These are phyloP conservation scores for Eutrema yunnanense DNA, from an alignment of 345 rosid species.

Conservation along the genomic window DNA sequence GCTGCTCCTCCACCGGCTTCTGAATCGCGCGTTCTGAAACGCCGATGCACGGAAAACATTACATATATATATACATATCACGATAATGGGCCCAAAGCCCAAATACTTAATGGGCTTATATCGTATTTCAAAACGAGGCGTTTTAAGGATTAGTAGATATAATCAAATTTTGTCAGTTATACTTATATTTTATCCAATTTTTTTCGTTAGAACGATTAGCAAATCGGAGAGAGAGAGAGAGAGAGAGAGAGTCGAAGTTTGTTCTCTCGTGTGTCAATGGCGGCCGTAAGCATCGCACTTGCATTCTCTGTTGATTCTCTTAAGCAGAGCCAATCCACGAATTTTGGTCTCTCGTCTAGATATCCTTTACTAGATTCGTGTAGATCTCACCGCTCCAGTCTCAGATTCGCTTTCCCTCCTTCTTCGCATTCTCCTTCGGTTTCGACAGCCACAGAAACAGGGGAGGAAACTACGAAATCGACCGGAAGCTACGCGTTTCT, in stretches of 20 bases:
- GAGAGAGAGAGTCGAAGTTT: background rate
- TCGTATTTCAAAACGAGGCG: background rate
- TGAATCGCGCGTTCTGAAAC: conserved; percentile 11
- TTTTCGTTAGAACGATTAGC: conserved; percentile 7
- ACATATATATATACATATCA: background rate
- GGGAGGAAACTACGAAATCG: conserved; percentile 22
- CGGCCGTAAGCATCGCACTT: conserved; percentile 42
- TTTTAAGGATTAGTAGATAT: background rate
- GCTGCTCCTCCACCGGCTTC: conserved; percentile 19
- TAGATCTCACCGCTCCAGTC: conserved; percentile 30
- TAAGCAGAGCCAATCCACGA: conserved; percentile 19
- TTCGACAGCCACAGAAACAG: conserved; percentile 32
- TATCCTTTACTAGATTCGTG: conserved; percentile 28
- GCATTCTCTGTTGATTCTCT: conserved; percentile 39
- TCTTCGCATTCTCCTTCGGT: conserved; percentile 34
- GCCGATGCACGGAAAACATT: background rate
- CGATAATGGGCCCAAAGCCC: conserved; percentile 2
- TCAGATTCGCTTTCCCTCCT: conserved; percentile 35
- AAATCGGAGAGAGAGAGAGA: no score
- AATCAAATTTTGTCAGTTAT: conserved; percentile 5
- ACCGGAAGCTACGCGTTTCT: conserved; percentile 37
- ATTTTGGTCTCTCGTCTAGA: conserved; percentile 14
- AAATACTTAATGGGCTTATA: background rate
- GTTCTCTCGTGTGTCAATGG: conserved; percentile 33
- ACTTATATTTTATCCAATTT: conserved; percentile 22